These are phyloP conservation scores for Plectranthus barbatus DNA, from an alignment of 257 asterid species.

Conservation along the genomic window DNA sequence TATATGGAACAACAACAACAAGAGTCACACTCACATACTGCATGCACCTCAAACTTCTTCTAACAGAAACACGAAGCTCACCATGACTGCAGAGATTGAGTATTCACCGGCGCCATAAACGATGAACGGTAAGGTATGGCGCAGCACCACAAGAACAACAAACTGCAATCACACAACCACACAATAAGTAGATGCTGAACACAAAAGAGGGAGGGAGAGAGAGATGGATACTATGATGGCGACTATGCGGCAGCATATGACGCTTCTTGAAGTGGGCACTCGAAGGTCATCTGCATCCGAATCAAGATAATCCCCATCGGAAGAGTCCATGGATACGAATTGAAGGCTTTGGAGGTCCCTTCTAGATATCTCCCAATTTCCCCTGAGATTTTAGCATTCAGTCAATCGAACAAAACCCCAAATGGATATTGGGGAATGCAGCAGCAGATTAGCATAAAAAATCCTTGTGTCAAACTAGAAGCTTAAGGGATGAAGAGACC, in stretches of 20 bases:
- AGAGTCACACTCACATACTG: background rate
- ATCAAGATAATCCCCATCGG: constrained; percentile 27
- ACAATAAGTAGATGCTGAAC: background rate
- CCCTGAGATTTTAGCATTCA: constrained; percentile 29
- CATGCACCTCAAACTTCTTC: background rate
- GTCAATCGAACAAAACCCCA: no score
- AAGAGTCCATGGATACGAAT: constrained; percentile 34
- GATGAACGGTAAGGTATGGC: constrained; percentile 48
- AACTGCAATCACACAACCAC: constrained; percentile 38
- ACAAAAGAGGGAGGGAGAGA: background rate
- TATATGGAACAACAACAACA: no score
- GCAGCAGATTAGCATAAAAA: background rate
- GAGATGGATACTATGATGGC: constrained; percentile 49
- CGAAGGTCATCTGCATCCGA: constrained; percentile 33
- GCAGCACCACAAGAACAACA: constrained; percentile 52
- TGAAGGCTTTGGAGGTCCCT: constrained; percentile 40
- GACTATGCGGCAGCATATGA: constrained; percentile 58
- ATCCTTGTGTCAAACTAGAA: background rate
- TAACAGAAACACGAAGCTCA: constrained; percentile 10
- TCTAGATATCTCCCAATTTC: constrained; percentile 66
- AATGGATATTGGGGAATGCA: no score
- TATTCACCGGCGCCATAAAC: constrained; percentile 42
- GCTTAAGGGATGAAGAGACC: constrained; percentile 29
- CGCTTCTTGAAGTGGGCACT: constrained; percentile 39
- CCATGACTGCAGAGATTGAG: constrained; percentile 38